These are phyloP conservation scores for Endoconidiophora laricicola DNA, from an alignment of 2,329 filamentous ascomycete genomes.

Conservation along the genomic window DNA sequence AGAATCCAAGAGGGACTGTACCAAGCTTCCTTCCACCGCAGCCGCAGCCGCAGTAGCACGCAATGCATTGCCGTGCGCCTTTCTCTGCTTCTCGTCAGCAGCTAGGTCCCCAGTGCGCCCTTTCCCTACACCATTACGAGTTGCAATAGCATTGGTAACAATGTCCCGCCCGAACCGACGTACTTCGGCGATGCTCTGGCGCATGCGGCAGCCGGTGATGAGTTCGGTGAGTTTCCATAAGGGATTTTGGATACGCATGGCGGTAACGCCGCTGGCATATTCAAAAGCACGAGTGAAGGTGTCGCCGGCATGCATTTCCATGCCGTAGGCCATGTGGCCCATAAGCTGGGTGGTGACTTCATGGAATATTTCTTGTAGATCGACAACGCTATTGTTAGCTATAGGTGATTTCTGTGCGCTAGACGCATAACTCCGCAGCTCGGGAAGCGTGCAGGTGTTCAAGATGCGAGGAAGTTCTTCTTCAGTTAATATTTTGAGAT, in stretches of 20 bases:
- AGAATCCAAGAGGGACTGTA: constrained; percentile 41
- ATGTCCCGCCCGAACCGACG: constrained; percentile 40
- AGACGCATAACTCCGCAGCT: constrained; percentile 20
- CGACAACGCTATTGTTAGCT: constrained; percentile 21
- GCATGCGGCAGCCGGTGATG: constrained; percentile 31
- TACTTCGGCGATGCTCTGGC: constrained; percentile 31
- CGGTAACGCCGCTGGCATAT: constrained; percentile 41
- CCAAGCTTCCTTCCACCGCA: constrained; percentile 30
- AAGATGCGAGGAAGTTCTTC: constrained; percentile 39
- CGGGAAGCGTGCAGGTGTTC: constrained; percentile 22
- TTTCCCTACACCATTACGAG: constrained; percentile 17
- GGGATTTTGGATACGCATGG: constrained; percentile 48
- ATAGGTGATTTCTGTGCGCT: constrained; percentile 14
- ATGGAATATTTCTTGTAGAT: constrained; percentile 43
- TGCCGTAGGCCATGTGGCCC: constrained; percentile 53
- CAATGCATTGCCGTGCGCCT: not conserved
- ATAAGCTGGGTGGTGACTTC: constrained; percentile 49
- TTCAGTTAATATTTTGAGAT: constrained; percentile 40
- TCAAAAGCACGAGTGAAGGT: constrained; percentile 46
- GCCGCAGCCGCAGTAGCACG: constrained; percentile 3
- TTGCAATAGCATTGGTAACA: constrained; percentile 35
- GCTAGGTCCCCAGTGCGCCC: not conserved
- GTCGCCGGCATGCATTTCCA: constrained; percentile 47
- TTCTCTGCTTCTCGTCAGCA: no score
- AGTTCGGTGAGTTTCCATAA: constrained; percentile 43